A percentile compares a stretch with the other conserved stretches of the same genome.
Evolutionary conservation across 1,284 basidiomycete genomes (phyloP).

Genomic region (Trichosporon sp.): DNA sequence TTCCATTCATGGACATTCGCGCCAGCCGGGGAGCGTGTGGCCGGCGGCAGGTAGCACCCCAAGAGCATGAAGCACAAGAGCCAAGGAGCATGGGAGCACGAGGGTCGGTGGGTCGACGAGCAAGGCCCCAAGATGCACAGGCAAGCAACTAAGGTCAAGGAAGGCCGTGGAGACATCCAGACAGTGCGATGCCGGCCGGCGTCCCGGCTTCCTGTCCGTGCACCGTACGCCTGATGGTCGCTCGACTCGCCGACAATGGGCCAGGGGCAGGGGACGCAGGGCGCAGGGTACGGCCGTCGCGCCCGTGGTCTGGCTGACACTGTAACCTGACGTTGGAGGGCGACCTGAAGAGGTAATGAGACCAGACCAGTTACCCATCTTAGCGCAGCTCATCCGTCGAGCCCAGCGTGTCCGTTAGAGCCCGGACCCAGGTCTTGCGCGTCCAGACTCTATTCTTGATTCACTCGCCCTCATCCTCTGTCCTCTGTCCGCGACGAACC

Average conservation of each 20-base stretch:
- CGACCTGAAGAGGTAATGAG: constrained; percentile 3
- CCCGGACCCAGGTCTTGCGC: background rate
- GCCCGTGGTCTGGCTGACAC: background rate
- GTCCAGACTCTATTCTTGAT: background rate
- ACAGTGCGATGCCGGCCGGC: background rate
- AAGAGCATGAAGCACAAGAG: background rate
- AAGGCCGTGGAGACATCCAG: too few species aligned
- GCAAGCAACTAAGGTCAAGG: too few species aligned
- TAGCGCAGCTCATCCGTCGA: background rate
- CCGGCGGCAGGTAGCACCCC: background rate
- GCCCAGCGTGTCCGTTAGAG: background rate
- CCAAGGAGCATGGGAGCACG: background rate
- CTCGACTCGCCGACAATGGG: background rate
- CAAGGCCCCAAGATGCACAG: background rate
- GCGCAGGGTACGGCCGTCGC: background rate
- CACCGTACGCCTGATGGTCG: background rate
- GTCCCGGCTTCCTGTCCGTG: background rate
- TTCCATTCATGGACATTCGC: background rate
- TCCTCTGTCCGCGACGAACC: too few species aligned
- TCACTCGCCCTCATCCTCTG: background rate
- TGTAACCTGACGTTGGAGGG: background rate
- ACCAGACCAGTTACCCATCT: background rate
- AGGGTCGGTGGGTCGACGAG: background rate
- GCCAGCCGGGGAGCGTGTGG: background rate
- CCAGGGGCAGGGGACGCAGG: too few species aligned